Conservation (phyloP, 192 early-diverging fungal genomes). For the Podila epicladia region DNA sequence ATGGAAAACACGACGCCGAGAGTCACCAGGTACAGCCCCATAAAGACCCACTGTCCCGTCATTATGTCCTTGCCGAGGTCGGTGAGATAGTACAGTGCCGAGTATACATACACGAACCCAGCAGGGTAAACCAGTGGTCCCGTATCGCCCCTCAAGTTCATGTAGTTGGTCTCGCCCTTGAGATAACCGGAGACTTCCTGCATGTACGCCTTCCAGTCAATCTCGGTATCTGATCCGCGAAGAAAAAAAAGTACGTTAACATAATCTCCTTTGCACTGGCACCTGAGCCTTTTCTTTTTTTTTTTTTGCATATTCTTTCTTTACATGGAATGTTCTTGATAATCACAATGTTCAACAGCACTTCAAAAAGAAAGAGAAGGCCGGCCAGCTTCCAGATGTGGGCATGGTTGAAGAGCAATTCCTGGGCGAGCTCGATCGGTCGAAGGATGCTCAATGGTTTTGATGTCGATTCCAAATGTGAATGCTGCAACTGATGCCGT, state of each 20-base stretch:
- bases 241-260: not conserved
- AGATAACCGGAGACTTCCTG: constrained; percentile 86
- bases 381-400: constrained; percentile 61
- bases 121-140: constrained; percentile 97
- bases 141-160: constrained; percentile 83
- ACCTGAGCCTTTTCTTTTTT: too few species aligned
- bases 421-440: constrained; percentile 18
- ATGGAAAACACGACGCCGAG: constrained; percentile 72
- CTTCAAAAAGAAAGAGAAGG: constrained; percentile 60
- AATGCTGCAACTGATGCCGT: not conserved
- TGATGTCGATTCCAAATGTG: not conserved
- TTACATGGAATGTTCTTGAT: constrained; percentile 71
- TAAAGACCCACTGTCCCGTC: constrained; percentile 86
- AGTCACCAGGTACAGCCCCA: constrained; percentile 77
- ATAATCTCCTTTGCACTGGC: not conserved
- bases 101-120: constrained; percentile 92
- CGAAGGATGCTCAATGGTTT: constrained; percentile 19
- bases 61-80: constrained; percentile 72
- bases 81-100: constrained; percentile 74
- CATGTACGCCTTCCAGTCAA: constrained; percentile 98
- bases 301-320: constrained; percentile 1
- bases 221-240: constrained; percentile 81
- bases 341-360: constrained; percentile 61
- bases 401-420: constrained; percentile 53
- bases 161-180: constrained; percentile 86